phyloP scores from a whole-genome alignment of 495 filamentous ascomycete genomes.

The Neurospora sp. region DNA sequence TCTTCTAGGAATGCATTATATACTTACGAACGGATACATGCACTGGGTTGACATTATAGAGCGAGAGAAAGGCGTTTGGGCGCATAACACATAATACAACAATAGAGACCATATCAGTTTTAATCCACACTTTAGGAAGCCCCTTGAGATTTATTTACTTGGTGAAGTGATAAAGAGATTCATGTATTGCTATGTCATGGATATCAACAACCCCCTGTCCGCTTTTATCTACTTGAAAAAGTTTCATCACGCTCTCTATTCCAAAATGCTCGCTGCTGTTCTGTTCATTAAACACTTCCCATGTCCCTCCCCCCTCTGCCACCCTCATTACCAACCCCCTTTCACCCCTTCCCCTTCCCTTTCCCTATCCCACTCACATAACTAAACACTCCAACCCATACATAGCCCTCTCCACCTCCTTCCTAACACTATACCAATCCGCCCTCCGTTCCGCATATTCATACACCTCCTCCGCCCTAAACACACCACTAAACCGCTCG shows the following conservation, averaged over 20 bases:
- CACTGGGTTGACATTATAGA: not conserved
- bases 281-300: not conserved
- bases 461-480: constrained; percentile 91
- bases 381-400: constrained; percentile 84
- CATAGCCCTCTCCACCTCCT: constrained; percentile 90
- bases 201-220: not conserved
- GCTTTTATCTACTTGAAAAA: not conserved
- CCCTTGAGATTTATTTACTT: no score
- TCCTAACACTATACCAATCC: constrained; percentile 85
- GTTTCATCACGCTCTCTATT: not conserved
- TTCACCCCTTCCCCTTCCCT: constrained; percentile 4
- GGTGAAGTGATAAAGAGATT: not conserved
- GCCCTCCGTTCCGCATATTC: constrained; percentile 91
- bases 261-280: not conserved
- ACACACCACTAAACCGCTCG: constrained; percentile 82
- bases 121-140: not conserved
- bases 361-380: constrained; percentile 50
- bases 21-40: not conserved
- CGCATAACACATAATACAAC: not conserved
- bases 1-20: not conserved
- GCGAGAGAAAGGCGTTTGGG: not conserved
- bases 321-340: not conserved
- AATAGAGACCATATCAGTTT: not conserved
- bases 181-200: not conserved
- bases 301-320: no score